phyloP scores from a whole-genome alignment of 306 rosid species.

The Argentina anserina region DNA sequence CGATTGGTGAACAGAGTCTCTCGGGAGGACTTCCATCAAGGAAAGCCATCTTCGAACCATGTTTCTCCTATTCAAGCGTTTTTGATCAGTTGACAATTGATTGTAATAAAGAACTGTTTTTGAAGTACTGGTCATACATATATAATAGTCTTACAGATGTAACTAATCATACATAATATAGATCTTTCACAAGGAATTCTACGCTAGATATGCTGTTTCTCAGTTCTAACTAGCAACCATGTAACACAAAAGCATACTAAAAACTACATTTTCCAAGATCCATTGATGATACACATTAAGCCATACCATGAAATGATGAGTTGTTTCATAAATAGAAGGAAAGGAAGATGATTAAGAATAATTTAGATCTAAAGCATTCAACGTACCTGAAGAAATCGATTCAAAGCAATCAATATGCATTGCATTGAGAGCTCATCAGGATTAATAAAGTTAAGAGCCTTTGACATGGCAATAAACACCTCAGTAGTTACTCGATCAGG shows the following conservation, averaged over 20 bases:
- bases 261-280: not conserved
- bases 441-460: constrained; percentile 95
- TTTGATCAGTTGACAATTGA: constrained; percentile 14
- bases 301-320: not conserved
- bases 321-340: too few species aligned
- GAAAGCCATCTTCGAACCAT: constrained; percentile 99
- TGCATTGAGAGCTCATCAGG: constrained; percentile 99
- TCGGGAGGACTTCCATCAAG: constrained; percentile 96
- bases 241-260: not conserved
- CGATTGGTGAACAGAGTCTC: constrained; percentile 94
- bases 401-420: constrained; percentile 93
- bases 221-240: not conserved
- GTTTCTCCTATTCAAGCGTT: constrained; percentile 69
- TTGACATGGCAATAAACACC: constrained; percentile 98
- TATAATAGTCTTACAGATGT: not conserved
- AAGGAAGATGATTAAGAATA: too few species aligned
- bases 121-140: not conserved
- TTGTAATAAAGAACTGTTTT: not conserved
- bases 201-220: constrained; percentile 4
- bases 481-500: constrained; percentile 95
- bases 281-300: constrained; percentile 4
- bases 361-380: constrained; percentile 23
- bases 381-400: constrained; percentile 91
- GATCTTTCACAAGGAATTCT: not conserved
- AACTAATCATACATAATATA: not conserved